Evolutionary conservation across 2,329 filamentous ascomycete species (phyloP), one percentile per base, ranked within the genome.

Genomic region (Cordyceps cicadae): DNA sequence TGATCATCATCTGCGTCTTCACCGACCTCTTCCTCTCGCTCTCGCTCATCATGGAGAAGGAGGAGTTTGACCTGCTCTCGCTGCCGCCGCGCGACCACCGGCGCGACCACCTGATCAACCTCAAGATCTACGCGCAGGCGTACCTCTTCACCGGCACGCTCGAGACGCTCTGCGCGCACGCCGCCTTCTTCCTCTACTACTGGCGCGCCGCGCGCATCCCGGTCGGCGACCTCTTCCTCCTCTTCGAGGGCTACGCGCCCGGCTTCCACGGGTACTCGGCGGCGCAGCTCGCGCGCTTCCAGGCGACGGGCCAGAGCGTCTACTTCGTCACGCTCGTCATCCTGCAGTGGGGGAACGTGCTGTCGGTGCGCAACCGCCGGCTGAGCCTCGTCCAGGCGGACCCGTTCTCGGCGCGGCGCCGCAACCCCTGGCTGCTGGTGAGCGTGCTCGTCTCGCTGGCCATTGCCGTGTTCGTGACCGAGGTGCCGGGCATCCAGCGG

Each of bases 1-100:
- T 83, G 80, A 82, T 82, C 64, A 80, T 82, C 63, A 81, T 82
- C 55, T 83, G 80, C 60, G 78, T 82, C 62, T 82, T 82, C 62
- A 82, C 79, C 14, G 80, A 82, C 65, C 69, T 81, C 0, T 82
- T 82, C 69, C 69, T 80, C 2, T 78, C 77, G 0, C 68, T 82
- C 0, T 77, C 78, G 0, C 69, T 82, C 2, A 81, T 82, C 62
- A 81, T 81, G 79, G 80, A 83, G 57, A 79, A 80, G 64, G 78
- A 81, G 55, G 80, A 83, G 57, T 81, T 80, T 59, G 79, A 82
- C 58, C 73, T 83, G 0, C 70, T 83, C 19, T 75, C 73, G 3
- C 72, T 81, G 0, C 79, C 79, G 2, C 80, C 80, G 0, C 77
- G 80, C 11, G 76, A 81, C 64, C 76, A 76, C 62, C 77, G 74